Evolutionary conservation across 108 stramenopile genomes (phyloP), one percentile per base, ranked within the genome.

Genomic region (Cylindrotheca fusiformis): DNA sequence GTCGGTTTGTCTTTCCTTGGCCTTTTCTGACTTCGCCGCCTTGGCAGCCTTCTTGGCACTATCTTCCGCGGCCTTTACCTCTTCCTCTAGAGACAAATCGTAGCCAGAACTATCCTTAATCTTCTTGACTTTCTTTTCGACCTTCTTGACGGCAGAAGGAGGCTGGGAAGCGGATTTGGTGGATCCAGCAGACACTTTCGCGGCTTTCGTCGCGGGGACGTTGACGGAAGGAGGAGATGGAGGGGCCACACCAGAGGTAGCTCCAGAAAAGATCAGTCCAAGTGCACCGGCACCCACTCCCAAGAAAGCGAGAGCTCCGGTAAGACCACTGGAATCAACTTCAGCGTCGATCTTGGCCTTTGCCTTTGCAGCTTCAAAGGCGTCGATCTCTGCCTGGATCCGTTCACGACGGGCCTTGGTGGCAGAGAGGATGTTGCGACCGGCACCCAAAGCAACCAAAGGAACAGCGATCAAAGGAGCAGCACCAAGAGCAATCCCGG

Each of bases 301-400:
- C 45, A 90, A 77, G 60, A 81, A 71, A 56, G 79, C 90, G 51
- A 80, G 52, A 57, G 90, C 87, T 17, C 62, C 78, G 17, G 58
- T 67, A 58, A 91, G 60, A 36, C 67, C 85, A 51, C 83, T 81
- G 54, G 65, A 71, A 74, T 91, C 90, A 49, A 80, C 71, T 50
- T 82, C 59, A 21, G 80, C 72, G 0, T 66, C 19, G 49, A 65
- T 36, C 23, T 33, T 21, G 61, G 60, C 63, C 62, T 76, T 76
- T 6, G 51, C 47, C 78, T 81, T 71, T 32, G 82, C 84, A 17
- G 61, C 63, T 57, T 78, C 77, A n/a, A 50, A 33, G 29, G 58
- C 86, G 14, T 71, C 87, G 67, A 93, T 89, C 36, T 93, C 82
- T 28, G 74, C 51, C 60, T 88, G 82, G 56, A 93, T 93, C 69